Percentiles rank a stretch among this genome's conserved stretches.
These are phyloP conservation scores for Trypanosoma rangeli DNA, from an alignment of 208 protist genomes.

Conservation along the genomic window DNA sequence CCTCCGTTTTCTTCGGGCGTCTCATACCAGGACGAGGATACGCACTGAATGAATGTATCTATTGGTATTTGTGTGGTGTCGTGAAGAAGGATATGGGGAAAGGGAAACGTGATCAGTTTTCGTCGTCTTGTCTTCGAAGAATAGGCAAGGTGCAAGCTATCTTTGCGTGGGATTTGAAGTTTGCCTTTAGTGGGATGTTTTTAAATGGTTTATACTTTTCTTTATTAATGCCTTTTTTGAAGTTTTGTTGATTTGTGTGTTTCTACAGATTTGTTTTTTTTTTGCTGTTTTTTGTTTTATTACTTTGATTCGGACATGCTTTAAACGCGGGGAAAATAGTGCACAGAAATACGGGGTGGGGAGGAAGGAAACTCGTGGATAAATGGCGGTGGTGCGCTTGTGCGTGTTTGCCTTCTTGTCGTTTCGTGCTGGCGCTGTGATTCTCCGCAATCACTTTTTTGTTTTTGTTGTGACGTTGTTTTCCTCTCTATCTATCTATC, in stretches of 20 bases:
- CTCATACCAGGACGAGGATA: neutral
- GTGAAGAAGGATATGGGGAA: neutral
- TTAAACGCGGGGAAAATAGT: neutral
- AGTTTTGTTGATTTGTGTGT: neutral
- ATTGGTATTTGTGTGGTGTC: neutral
- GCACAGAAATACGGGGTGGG: neutral
- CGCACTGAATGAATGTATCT: neutral
- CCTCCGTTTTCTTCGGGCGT: conserved; percentile 27
- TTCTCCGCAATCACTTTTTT: neutral
- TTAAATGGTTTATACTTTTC: neutral
- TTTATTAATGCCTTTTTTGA: neutral
- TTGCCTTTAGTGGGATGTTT: neutral
- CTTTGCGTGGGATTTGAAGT: neutral
- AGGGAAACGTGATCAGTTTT: neutral
- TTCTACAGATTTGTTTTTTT: neutral
- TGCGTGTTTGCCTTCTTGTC: neutral
- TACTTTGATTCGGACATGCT: neutral
- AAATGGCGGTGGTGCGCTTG: neutral
- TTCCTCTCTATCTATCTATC: neutral
- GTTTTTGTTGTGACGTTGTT: neutral
- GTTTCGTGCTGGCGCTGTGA: neutral
- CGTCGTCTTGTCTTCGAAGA: neutral
- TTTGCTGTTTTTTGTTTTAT: neutral
- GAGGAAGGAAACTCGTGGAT: neutral
- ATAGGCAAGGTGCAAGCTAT: neutral